phyloP scores from a whole-genome alignment of 2,329 filamentous ascomycete species.

The Colletotrichum sp. region DNA sequence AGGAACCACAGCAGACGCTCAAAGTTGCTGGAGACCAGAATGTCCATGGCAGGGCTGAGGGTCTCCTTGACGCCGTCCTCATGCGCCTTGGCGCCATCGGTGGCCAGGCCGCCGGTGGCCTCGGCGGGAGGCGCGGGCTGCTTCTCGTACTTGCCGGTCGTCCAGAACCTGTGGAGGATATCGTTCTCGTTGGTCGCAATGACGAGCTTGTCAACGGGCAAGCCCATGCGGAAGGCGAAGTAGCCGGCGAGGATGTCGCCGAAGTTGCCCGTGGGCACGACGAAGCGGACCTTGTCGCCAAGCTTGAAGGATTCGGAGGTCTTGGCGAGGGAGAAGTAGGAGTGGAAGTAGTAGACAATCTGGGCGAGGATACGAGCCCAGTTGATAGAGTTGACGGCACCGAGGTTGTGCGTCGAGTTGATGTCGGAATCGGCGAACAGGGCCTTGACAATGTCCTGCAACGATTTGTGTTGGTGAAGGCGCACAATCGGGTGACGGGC shows the following conservation, averaged over 20 bases:
- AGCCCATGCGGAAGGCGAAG: slow-evolving; percentile 89
- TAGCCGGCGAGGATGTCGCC: slow-evolving; percentile 93
- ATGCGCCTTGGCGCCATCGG: slow-evolving; percentile 68
- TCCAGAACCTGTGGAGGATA: slow-evolving; percentile 95
- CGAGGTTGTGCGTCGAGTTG: slow-evolving; percentile 83
- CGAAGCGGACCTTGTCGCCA: slow-evolving; percentile 77
- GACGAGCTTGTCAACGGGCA: slow-evolving; percentile 86
- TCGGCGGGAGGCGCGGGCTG: slow-evolving; percentile 64
- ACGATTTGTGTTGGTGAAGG: neutral
- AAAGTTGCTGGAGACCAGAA: slow-evolving; percentile 94
- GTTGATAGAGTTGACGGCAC: slow-evolving; percentile 96
- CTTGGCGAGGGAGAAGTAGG: slow-evolving; percentile 83
- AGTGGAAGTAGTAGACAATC: slow-evolving; percentile 96
- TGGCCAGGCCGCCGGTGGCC: slow-evolving; percentile 67
- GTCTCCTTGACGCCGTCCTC: slow-evolving; percentile 87
- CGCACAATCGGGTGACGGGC: neutral
- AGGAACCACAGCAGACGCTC: slow-evolving; percentile 95
- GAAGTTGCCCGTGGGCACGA: slow-evolving; percentile 96
- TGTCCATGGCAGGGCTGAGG: slow-evolving; percentile 95
- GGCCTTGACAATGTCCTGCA: slow-evolving; percentile 86
- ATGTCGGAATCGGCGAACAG: slow-evolving; percentile 86
- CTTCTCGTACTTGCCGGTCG: slow-evolving; percentile 89
- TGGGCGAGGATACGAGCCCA: slow-evolving; percentile 94
- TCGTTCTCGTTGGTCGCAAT: slow-evolving; percentile 98
- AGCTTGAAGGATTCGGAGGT: slow-evolving; percentile 63